A percentile compares a stretch with the other conserved stretches of the same genome.
phyloP scores from a whole-genome alignment of 164 flowering plant species.

The Euptelea pleiosperma region DNA sequence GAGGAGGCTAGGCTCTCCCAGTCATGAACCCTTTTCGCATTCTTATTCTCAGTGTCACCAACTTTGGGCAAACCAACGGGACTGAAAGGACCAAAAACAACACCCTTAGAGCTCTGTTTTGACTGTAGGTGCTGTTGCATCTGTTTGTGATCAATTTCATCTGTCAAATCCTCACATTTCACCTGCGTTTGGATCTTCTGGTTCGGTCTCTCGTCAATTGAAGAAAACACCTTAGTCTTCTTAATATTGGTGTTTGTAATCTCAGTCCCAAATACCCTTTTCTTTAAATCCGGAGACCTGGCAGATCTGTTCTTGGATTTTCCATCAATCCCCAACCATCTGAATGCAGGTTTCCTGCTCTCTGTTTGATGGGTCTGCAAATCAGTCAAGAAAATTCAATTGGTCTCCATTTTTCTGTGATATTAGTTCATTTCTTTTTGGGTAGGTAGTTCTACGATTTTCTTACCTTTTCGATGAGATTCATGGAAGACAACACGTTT shows the following conservation, averaged over 20 bases:
- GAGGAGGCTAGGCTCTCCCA: conserved; percentile 63
- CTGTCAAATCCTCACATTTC: conserved; percentile 29
- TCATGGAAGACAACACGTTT: conserved; percentile 92
- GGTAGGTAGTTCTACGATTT: neutral
- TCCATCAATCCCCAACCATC: conserved; percentile 71
- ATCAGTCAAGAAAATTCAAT: conserved; percentile 6
- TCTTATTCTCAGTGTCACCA: conserved; percentile 23
- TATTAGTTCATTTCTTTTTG: neutral
- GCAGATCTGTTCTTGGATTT: conserved; percentile 17
- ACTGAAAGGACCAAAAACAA: conserved; percentile 84
- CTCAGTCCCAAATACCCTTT: conserved; percentile 77
- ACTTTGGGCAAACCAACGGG: conserved; percentile 41
- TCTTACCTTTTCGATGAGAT: conserved; percentile 86
- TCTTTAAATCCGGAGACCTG: conserved; percentile 33
- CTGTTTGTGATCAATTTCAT: conserved; percentile 17
- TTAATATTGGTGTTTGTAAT: conserved; percentile 56
- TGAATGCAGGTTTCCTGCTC: conserved; percentile 79
- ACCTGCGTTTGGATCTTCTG: conserved; percentile 19
- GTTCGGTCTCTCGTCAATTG: conserved; percentile 13
- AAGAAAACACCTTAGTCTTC: conserved; percentile 36
- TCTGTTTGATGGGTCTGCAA: conserved; percentile 72
- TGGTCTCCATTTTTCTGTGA: neutral
- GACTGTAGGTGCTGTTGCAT: conserved; percentile 23
- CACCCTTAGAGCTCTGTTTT: conserved; percentile 32
- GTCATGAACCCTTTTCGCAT: conserved; percentile 37